Base-by-base conservation (phyloP, 2,329 filamentous ascomycete genomes). In the Cordyceps pruinosa region DNA sequence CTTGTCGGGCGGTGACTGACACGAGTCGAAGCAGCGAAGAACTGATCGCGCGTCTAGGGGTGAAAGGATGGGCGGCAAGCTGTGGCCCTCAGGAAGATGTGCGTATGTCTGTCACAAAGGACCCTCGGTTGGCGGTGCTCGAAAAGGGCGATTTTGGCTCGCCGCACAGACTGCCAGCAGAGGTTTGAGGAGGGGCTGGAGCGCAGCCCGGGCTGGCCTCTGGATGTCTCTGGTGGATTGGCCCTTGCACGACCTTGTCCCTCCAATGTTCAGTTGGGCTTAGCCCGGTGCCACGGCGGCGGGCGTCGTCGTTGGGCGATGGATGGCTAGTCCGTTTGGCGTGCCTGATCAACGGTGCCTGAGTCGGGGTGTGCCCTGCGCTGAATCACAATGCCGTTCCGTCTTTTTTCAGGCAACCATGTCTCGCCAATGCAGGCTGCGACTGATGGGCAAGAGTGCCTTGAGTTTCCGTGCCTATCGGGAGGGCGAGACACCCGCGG, bases 51-150 rank as follows among this genome's bases (percentile, higher is more conserved):
- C 23, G 32, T 34, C 17, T n/a, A 10, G 51, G 41, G 41, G 39
- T 15, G 19, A n/a, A 37, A 32, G 50, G 50, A 53, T 44, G 50
- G n/a, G 50, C 39, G 30, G 51, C 51, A 35, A 46, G 41, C 17
- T 51, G 48, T 34, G 30, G 49, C 32, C 17, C 34, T 37, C 21
- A 50, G 23, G 19, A 37, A 28, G 41, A 45, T 46, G 51, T 37
- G 41, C 28, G 51, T 54, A 54, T 54, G 50, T 46, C 51, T 54
- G 51, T 46, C 46, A 54, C 51, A 37, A 28, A 54, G 51, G 51
- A 21, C 51, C 30, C 41, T 54, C 41, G 51, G 51, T 35, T 42
- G 41, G 51, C 32, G 51, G 51, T 21, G 28, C 50, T 54, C 51
- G 21, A 46, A 45, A 46, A 35, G 41, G 49, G 51, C 42, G 51